Percentiles rank a stretch among this genome's conserved stretches.
These are phyloP conservation scores for Dendrostoma leiphaemia DNA, from an alignment of 2,329 filamentous ascomycete species.

Conservation along the genomic window DNA sequence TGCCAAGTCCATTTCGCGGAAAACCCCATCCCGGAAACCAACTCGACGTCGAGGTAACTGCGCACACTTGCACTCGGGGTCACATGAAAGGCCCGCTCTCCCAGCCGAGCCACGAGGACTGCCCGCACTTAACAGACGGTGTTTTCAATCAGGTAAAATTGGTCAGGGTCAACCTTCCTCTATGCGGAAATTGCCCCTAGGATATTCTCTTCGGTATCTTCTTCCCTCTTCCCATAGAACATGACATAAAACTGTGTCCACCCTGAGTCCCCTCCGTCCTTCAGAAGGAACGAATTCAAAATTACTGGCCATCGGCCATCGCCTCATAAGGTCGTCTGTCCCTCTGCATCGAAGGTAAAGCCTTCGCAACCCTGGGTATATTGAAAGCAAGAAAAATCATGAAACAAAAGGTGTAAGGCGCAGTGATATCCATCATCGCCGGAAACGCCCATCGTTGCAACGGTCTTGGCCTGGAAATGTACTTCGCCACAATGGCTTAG, in stretches of 20 bases:
- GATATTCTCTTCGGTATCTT: slow-evolving; percentile 12
- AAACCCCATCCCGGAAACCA: too few relatives aligned
- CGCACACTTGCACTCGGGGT: too few relatives aligned
- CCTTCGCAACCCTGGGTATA: slow-evolving; percentile 38
- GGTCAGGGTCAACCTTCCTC: neutral
- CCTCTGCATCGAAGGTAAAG: slow-evolving; percentile 31
- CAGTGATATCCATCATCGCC: slow-evolving; percentile 19
- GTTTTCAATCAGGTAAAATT: neutral
- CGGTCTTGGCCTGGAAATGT: neutral
- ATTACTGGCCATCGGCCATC: slow-evolving; percentile 27
- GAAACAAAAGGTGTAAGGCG: slow-evolving; percentile 33
- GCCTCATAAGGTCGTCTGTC: slow-evolving; percentile 29
- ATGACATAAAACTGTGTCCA: neutral
- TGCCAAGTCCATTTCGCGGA: too few relatives aligned
- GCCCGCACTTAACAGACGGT: too few relatives aligned
- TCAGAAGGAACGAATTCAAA: neutral
- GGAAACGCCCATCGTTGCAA: neutral
- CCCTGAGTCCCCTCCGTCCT: neutral
- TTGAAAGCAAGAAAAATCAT: slow-evolving; percentile 30
- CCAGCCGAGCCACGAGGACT: too few relatives aligned
- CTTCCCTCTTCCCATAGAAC: slow-evolving; percentile 2
- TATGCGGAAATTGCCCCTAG: neutral
- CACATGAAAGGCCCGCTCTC: too few relatives aligned
- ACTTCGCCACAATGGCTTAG: neutral
- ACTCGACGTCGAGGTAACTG: too few relatives aligned